These are phyloP conservation scores for Thyridium curvatum DNA, from an alignment of 2,329 filamentous ascomycete genomes.

Conservation along the genomic window DNA sequence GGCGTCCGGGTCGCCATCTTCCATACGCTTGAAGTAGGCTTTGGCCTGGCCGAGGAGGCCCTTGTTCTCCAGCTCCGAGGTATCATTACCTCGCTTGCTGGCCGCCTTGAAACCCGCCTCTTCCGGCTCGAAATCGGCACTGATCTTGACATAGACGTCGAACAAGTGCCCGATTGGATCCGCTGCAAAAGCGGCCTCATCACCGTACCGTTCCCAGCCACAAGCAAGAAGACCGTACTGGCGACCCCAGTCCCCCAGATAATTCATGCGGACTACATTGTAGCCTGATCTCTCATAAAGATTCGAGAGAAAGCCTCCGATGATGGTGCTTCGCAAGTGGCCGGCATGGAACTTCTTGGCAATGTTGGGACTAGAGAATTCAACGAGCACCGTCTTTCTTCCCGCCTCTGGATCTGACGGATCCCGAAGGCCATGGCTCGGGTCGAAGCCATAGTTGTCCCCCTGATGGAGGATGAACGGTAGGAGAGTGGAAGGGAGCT, in stretches of 20 bases:
- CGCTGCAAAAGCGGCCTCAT: conserved; percentile 46
- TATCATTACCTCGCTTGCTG: conserved; percentile 37
- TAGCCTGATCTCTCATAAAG: conserved; percentile 63
- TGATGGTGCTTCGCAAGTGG: conserved; percentile 71
- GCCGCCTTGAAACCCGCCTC: conserved; percentile 50
- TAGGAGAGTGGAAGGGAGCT: conserved; percentile 50
- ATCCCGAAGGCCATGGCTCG: conserved; percentile 51
- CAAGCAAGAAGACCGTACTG: conserved; percentile 62
- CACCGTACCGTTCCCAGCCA: conserved; percentile 63
- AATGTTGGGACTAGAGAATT: conserved; percentile 73
- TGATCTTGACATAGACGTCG: conserved; percentile 66
- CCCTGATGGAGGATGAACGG: conserved; percentile 52
- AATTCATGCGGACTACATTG: conserved; percentile 68
- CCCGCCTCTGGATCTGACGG: conserved; percentile 24
- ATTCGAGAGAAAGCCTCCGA: conserved; percentile 67
- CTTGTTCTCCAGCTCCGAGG: conserved; percentile 32
- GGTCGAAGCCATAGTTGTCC: conserved; percentile 53
- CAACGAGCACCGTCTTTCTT: conserved; percentile 51
- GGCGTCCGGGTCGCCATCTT: conserved; percentile 50
- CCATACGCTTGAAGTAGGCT: conserved; percentile 58
- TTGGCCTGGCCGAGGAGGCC: conserved; percentile 45
- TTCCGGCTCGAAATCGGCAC: conserved; percentile 55
- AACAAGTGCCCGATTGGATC: conserved; percentile 69
- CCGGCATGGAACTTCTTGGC: conserved; percentile 71
- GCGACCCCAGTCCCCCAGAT: conserved; percentile 75